Conservation (phyloP, 305 asterid genomes). For the Fraxinus angustifolia region DNA sequence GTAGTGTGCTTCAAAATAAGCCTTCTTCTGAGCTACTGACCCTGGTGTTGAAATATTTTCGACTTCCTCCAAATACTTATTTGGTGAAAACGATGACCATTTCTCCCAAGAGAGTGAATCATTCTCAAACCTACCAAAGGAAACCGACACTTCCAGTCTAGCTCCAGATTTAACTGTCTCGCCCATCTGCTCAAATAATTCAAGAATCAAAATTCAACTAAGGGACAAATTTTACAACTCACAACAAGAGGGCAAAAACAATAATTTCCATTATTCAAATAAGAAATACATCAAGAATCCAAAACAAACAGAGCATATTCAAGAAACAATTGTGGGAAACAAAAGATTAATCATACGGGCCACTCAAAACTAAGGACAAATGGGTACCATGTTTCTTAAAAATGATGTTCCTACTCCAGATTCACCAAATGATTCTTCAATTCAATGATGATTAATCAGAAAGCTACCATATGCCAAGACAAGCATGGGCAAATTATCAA, state of each 20-base stretch:
- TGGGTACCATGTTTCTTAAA: slow-evolving; percentile 42
- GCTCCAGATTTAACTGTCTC: slow-evolving; percentile 47
- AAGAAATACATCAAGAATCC: slow-evolving; percentile 16
- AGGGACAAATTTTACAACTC: slow-evolving; percentile 22
- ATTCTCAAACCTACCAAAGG: slow-evolving; percentile 82
- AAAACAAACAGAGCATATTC: slow-evolving; percentile 6
- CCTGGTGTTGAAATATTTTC: slow-evolving; percentile 84
- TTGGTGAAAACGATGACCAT: slow-evolving; percentile 94
- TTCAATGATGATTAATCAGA: slow-evolving; percentile 22
- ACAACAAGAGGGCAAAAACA: neutral
- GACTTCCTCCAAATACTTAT: slow-evolving; percentile 88
- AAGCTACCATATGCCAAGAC: slow-evolving; percentile 34
- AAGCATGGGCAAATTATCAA: slow-evolving; percentile 34
- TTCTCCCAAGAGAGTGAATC: slow-evolving; percentile 93
- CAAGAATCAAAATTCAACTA: slow-evolving; percentile 26
- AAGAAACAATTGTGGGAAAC: slow-evolving; percentile 16
- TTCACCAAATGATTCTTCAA: slow-evolving; percentile 43
- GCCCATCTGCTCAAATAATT: slow-evolving; percentile 65
- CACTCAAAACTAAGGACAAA: slow-evolving; percentile 20
- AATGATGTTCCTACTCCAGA: slow-evolving; percentile 39
- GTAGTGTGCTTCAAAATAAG: slow-evolving; percentile 92
- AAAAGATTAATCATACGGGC: slow-evolving; percentile 20
- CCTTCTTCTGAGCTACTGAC: slow-evolving; percentile 92
- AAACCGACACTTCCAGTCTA: slow-evolving; percentile 75
- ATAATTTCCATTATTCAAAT: slow-evolving; percentile 15